These are phyloP conservation scores for Gastrolobium bilobum DNA, from an alignment of 306 rosid species.

Conservation along the genomic window DNA sequence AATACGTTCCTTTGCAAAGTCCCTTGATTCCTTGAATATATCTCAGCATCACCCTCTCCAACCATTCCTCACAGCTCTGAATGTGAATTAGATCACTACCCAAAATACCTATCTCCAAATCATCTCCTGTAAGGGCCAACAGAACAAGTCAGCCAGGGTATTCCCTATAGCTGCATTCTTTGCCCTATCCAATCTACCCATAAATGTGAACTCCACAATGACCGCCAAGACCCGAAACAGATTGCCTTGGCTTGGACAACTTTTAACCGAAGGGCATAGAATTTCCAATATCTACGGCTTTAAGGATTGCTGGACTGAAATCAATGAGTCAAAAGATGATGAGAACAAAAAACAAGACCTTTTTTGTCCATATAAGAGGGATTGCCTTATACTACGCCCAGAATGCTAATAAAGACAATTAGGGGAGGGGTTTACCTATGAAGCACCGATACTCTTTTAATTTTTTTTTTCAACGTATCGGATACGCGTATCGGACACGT, in stretches of 20 bases:
- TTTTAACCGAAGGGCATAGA: constrained; percentile 36
- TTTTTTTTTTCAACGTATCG: too few species aligned
- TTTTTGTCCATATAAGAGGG: constrained; percentile 5
- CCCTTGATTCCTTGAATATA: constrained; percentile 69
- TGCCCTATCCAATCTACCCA: constrained; percentile 69
- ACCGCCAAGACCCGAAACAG: constrained; percentile 64
- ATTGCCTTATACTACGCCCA: not conserved
- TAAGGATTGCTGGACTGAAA: constrained; percentile 1
- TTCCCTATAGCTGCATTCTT: constrained; percentile 64
- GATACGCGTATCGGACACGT: too few species aligned
- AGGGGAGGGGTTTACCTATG: constrained; percentile 1
- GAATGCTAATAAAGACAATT: not conserved
- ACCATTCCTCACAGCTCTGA: constrained; percentile 69
- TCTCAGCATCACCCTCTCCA: constrained; percentile 67
- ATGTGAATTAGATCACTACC: constrained; percentile 53
- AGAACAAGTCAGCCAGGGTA: constrained; percentile 69
- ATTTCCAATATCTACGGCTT: not conserved
- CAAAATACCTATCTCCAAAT: constrained; percentile 37
- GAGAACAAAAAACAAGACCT: not conserved
- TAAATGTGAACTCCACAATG: constrained; percentile 65
- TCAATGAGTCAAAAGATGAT: constrained; percentile 31
- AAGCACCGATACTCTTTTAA: too few species aligned
- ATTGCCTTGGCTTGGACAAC: constrained; percentile 67
- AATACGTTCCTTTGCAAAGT: constrained; percentile 59
- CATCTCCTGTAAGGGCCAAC: constrained; percentile 49